Base-by-base conservation (phyloP, 2,329 filamentous ascomycete species). In the Alternaria triticimaculans region DNA sequence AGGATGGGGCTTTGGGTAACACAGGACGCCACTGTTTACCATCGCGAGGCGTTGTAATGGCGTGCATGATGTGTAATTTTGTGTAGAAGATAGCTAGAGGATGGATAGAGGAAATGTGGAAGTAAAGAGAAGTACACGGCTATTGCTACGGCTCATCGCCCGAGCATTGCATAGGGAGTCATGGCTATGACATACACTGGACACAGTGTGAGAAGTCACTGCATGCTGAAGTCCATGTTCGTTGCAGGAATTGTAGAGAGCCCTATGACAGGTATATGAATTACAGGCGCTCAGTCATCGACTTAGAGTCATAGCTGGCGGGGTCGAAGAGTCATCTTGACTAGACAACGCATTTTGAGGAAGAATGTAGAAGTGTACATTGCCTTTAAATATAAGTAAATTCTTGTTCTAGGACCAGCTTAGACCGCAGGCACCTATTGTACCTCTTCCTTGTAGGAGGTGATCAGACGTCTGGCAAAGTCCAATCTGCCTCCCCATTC, bases 21-120 rank as follows among this genome's bases (percentile, higher is more conserved):
- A 3, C 9, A 0, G 9, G 33, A 3, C 4, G 9, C 2, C 4
- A 41, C 8, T n/a, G 15, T 0, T 41, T 0, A n/a, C 15, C 10
- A 10, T 5, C 3, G 8, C 2, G 4, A n/a, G 33, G 5, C 15
- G 4, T n/a, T n/a, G 7, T 8, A 41, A 7, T n/a, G 10, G 14
- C 30, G 30, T 4, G 14, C 14, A 37, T 37, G 3, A 15, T 33
- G 12, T 33, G 6, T 33, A 2, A 15, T 15, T 7, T 7, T 4
- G 6, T 33, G 30, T 33, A 4, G 6, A 15, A 37, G 14, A 37
- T 37, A 15, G 3, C 30, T 37, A 15, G 15, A 37, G 33, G 15
- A 9, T 37, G 4, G 2, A 37, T 37, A 4, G 33, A 37, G 33
- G 33, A n/a, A 5, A 2, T 37, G 1, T 37, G 14, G 7, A 37